phyloP scores from a whole-genome alignment of 2,329 filamentous ascomycete genomes.

The Verticillium isaacii region DNA sequence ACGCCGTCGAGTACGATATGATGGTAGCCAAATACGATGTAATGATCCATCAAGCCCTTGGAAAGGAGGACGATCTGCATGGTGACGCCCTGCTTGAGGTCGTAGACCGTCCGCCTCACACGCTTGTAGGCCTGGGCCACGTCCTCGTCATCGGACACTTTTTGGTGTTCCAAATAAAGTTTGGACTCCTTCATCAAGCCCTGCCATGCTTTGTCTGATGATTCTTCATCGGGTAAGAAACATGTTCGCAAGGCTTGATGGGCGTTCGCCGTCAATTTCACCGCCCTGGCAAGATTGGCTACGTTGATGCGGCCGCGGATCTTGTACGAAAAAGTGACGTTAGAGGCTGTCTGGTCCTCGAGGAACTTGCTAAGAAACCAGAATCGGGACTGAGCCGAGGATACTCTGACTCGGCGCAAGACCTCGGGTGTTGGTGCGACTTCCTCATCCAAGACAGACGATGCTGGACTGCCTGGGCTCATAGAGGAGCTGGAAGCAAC shows the following conservation, averaged over 20 bases:
- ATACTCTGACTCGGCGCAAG: conserved; percentile 19
- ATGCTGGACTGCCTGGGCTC: too few relatives aligned
- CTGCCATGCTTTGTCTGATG: neutral
- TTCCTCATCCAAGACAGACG: neutral
- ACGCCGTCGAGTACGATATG: neutral
- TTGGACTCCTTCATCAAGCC: neutral
- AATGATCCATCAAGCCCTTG: neutral
- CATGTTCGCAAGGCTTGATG: conserved; percentile 29
- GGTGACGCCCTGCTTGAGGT: neutral
- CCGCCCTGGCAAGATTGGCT: conserved; percentile 23
- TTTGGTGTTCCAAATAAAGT: neutral
- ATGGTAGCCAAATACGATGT: neutral
- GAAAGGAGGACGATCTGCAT: neutral
- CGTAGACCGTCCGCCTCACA: neutral
- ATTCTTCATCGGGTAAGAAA: conserved; percentile 10
- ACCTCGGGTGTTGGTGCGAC: neutral
- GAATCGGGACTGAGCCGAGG: conserved; percentile 33
- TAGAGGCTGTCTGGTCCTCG: conserved; percentile 32
- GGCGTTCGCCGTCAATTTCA: conserved; percentile 19
- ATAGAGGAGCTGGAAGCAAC: too few relatives aligned
- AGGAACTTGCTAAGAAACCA: conserved; percentile 30
- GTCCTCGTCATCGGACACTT: neutral
- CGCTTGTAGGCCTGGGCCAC: neutral
- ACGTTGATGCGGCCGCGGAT: conserved; percentile 26
- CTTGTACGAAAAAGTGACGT: conserved; percentile 26